These are phyloP conservation scores for Pseudogymnoascus sp. DNA, from an alignment of 2,329 filamentous ascomycete genomes.

Conservation along the genomic window DNA sequence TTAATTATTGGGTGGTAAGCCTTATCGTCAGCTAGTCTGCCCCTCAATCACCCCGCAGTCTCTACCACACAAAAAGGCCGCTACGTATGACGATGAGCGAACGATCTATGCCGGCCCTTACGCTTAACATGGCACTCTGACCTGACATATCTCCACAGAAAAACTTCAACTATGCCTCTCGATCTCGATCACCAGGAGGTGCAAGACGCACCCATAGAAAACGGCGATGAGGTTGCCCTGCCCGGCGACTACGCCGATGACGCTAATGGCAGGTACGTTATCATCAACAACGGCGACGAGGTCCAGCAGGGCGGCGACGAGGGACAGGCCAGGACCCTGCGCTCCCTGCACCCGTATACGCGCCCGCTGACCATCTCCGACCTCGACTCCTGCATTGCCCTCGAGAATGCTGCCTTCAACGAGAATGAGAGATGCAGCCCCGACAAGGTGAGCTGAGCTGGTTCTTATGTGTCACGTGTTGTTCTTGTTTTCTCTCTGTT, in stretches of 20 bases:
- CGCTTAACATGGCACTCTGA: slow-evolving; percentile 6
- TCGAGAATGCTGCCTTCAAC: slow-evolving; percentile 50
- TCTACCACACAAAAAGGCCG: not conserved
- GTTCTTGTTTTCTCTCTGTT: not conserved
- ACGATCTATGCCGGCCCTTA: not conserved
- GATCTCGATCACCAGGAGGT: not conserved
- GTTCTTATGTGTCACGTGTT: slow-evolving; percentile 2
- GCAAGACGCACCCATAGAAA: not conserved
- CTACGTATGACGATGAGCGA: slow-evolving; percentile 7
- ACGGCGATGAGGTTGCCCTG: not conserved
- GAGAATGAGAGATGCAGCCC: slow-evolving; percentile 42
- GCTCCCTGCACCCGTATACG: slow-evolving; percentile 64
- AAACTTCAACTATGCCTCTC: slow-evolving; percentile 5
- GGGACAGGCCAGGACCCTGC: slow-evolving; percentile 25
- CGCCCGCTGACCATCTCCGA: slow-evolving; percentile 63
- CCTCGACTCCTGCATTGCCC: slow-evolving; percentile 48
- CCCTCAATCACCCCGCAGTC: slow-evolving; percentile 6
- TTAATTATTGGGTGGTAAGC: slow-evolving; percentile 2
- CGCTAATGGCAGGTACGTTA: not conserved
- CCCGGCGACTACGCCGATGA: not conserved
- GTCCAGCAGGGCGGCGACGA: not conserved
- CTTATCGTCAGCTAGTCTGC: slow-evolving; percentile 7
- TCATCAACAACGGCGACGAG: not conserved
- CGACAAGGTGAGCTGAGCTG: slow-evolving; percentile 42
- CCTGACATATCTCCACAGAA: slow-evolving; percentile 3